Evolutionary conservation across 139 green algal species (phyloP).

Genomic region (Spirogloea muscicola): DNA sequence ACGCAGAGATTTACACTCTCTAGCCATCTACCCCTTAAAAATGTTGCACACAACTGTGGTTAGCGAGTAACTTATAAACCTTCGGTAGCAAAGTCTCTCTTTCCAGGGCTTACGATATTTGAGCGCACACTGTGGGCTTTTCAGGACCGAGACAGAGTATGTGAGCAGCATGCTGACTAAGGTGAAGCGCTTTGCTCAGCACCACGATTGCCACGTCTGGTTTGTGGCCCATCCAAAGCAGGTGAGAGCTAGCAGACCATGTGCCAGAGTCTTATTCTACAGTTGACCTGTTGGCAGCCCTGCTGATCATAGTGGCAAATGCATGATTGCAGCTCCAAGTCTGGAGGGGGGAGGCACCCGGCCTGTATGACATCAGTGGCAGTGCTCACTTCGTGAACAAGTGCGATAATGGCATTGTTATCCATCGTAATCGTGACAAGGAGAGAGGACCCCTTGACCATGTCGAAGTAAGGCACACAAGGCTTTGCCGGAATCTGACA

Average conservation of each 20-base stretch:
- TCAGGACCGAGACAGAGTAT: conserved; percentile 85
- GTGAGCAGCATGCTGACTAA: conserved; percentile 90
- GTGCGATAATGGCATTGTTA: conserved; percentile 89
- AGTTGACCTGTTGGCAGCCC: no score
- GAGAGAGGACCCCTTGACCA: conserved; percentile 47
- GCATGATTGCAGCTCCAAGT: conserved; percentile 43
- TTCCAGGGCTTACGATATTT: no score
- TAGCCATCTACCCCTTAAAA: no score
- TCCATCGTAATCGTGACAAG: conserved; percentile 73
- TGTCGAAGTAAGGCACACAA: conserved; percentile 28
- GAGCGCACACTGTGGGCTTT: no score
- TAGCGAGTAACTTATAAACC: no score
- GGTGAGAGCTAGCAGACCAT: no score
- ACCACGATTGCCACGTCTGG: conserved; percentile 89
- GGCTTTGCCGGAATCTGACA: neutral
- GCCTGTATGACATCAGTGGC: conserved; percentile 88
- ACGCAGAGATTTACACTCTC: no score
- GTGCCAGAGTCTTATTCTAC: no score
- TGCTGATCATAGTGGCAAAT: neutral
- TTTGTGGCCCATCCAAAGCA: conserved; percentile 90
- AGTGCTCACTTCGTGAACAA: conserved; percentile 97
- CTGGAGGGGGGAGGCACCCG: conserved; percentile 76
- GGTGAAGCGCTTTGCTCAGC: conserved; percentile 71
- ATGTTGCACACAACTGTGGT: no score
- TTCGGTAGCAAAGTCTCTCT: no score